Evolutionary conservation across 768 basidiomycete species (phyloP).

Genomic region (Daedaleopsis sinensis): DNA sequence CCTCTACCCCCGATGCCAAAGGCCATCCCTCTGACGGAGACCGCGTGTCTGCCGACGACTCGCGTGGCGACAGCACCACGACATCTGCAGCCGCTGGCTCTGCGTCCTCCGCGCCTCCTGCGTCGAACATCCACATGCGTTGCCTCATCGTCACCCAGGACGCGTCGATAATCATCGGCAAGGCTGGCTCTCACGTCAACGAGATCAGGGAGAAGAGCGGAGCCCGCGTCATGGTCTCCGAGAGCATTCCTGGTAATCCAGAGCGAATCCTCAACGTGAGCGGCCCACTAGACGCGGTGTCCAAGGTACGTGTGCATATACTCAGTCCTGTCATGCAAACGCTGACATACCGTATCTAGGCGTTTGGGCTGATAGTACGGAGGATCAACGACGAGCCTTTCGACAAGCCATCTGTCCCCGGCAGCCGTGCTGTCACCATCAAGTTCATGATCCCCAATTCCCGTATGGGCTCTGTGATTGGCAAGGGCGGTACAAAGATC

Average conservation of each 20-base stretch:
- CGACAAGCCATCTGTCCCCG: slow-evolving; percentile 96
- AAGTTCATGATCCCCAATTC: slow-evolving; percentile 99
- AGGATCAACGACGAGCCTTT: slow-evolving; percentile 99
- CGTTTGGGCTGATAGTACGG: slow-evolving; percentile 97
- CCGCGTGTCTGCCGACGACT: slow-evolving; percentile 29
- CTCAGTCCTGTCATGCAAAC: neutral
- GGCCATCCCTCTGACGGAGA: slow-evolving; percentile 33
- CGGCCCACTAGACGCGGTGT: slow-evolving; percentile 96
- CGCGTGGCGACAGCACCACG: slow-evolving; percentile 42
- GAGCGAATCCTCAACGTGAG: slow-evolving; percentile 97
- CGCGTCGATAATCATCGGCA: slow-evolving; percentile 98
- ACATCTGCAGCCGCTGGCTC: slow-evolving; percentile 56
- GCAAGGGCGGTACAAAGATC: slow-evolving; percentile 96
- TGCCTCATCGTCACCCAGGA: slow-evolving; percentile 99
- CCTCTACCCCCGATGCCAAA: slow-evolving; percentile 59
- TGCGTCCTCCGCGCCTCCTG: slow-evolving; percentile 53
- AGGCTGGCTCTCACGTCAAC: slow-evolving; percentile 93
- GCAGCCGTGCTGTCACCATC: slow-evolving; percentile 97
- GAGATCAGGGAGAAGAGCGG: slow-evolving; percentile 98
- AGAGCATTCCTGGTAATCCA: slow-evolving; percentile 99
- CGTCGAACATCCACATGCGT: slow-evolving; percentile 93
- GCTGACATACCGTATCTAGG: slow-evolving; percentile 48
- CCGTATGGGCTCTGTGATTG: slow-evolving; percentile 98
- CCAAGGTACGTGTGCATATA: slow-evolving; percentile 66
- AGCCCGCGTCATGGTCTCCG: slow-evolving; percentile 95